Percentiles rank a stretch among this genome's conserved stretches.
These are phyloP conservation scores for Cyclotella atomus DNA, from an alignment of 108 stramenopile genomes.

Conservation along the genomic window DNA sequence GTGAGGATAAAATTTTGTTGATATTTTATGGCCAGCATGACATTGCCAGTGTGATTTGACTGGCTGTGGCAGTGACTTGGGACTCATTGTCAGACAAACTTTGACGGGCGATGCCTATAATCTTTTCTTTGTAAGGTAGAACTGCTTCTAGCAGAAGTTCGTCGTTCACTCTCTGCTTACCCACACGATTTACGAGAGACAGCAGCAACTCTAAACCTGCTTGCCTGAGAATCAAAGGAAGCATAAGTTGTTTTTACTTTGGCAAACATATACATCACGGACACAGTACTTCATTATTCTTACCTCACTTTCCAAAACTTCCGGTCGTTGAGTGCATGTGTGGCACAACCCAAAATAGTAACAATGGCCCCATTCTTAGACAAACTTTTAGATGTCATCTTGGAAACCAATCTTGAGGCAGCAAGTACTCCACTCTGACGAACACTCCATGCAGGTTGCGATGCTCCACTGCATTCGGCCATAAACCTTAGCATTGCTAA, in stretches of 20 bases:
- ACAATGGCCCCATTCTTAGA: conserved; percentile 43
- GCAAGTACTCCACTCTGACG: conserved; percentile 59
- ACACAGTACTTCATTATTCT: conserved; percentile 16
- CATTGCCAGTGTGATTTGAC: conserved; percentile 55
- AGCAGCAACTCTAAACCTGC: conserved; percentile 54
- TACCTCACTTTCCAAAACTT: conserved; percentile 87
- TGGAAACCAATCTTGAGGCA: conserved; percentile 54
- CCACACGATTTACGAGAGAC: conserved; percentile 31
- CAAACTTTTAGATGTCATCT: conserved; percentile 43
- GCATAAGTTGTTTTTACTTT: too few relatives aligned
- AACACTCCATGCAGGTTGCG: conserved; percentile 51
- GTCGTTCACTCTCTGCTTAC: conserved; percentile 21
- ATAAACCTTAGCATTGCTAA: conserved; percentile 27
- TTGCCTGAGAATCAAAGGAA: conserved; percentile 32
- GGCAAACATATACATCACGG: neutral
- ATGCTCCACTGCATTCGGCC: conserved; percentile 19
- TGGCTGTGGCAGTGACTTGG: conserved; percentile 68
- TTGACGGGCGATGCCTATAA: conserved; percentile 51
- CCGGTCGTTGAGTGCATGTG: conserved; percentile 63
- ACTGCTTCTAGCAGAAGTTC: conserved; percentile 70
- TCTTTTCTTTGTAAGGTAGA: conserved; percentile 78
- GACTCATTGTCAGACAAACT: conserved; percentile 71
- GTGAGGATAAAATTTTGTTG: neutral
- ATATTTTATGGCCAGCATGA: conserved; percentile 68
- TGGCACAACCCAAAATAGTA: conserved; percentile 49